Evolutionary conservation across 1,284 basidiomycete genomes (phyloP).

Genomic region (Ustilago xerochloae): DNA sequence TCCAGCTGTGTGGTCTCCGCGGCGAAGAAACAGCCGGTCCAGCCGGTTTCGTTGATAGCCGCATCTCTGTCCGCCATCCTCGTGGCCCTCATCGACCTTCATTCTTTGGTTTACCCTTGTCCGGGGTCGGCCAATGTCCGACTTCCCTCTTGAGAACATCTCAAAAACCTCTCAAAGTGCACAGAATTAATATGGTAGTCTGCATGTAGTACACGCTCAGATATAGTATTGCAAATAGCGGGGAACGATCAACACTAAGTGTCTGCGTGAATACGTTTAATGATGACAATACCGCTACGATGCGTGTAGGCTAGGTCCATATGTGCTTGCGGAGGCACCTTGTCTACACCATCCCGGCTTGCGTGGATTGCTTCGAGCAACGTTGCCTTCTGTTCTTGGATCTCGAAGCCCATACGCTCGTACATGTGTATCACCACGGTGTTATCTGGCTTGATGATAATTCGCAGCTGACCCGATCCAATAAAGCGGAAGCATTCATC

Average conservation of each 20-base stretch:
- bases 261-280: not conserved
- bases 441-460: conserved; percentile 31
- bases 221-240: no score
- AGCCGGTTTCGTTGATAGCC: not conserved
- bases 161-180: no score
- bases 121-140: no score
- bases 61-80: not conserved
- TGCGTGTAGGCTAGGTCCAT: conserved; percentile 2
- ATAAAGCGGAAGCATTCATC: conserved; percentile 11
- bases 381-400: not conserved
- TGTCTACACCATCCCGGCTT: conserved; percentile 8
- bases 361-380: conserved; percentile 20
- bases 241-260: no score
- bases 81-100: not conserved
- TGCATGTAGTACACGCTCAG: no score
- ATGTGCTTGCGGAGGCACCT: not conserved
- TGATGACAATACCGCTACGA: conserved; percentile 12
- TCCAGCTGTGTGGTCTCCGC: not conserved
- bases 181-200: no score
- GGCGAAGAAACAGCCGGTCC: conserved; percentile 1
- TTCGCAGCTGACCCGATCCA: conserved; percentile 12
- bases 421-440: conserved; percentile 18
- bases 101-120: conserved; percentile 8
- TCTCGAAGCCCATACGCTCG: conserved; percentile 19
- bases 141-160: no score